Percentiles rank a stretch among this genome's conserved stretches.
Evolutionary conservation across 2,329 filamentous ascomycete genomes (phyloP).

Genomic region (Scortechinia acanthostroma): DNA sequence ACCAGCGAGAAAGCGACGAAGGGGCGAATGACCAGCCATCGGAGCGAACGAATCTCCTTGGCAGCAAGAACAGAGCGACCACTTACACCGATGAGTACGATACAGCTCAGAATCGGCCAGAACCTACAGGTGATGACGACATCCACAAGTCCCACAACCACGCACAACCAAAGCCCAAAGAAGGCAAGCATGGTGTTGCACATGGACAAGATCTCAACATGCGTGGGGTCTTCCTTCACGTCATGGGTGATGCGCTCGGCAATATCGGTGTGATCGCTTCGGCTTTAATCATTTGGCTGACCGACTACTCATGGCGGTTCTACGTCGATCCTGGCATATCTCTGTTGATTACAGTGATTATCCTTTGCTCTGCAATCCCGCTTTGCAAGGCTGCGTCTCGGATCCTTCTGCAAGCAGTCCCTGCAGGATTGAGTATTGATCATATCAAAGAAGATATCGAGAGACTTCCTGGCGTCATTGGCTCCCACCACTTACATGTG

Average conservation of each 20-base stretch:
- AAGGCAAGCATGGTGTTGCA: constrained; percentile 58
- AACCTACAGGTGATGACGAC: constrained; percentile 31
- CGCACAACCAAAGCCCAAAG: constrained; percentile 57
- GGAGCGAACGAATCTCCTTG: neutral
- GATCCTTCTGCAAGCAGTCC: constrained; percentile 89
- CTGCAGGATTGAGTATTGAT: constrained; percentile 77
- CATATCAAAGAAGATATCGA: constrained; percentile 91
- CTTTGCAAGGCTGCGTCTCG: constrained; percentile 74
- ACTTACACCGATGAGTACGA: neutral
- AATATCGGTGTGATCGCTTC: constrained; percentile 81
- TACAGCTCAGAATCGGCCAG: constrained; percentile 37
- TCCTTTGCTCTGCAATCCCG: constrained; percentile 68
- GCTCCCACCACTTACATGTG: constrained; percentile 92
- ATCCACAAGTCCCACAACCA: constrained; percentile 75
- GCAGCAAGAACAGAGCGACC: neutral
- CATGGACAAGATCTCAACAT: constrained; percentile 93
- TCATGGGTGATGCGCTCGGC: constrained; percentile 76
- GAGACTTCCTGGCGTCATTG: constrained; percentile 74
- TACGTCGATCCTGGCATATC: constrained; percentile 91
- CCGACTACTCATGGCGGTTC: constrained; percentile 70
- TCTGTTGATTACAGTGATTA: constrained; percentile 81
- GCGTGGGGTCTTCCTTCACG: constrained; percentile 73
- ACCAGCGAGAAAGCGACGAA: neutral
- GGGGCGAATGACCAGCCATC: neutral
- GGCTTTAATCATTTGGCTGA: constrained; percentile 85